Evolutionary conservation across 2,329 filamentous ascomycete species (phyloP).

Genomic region (Aspergillus ruber): DNA sequence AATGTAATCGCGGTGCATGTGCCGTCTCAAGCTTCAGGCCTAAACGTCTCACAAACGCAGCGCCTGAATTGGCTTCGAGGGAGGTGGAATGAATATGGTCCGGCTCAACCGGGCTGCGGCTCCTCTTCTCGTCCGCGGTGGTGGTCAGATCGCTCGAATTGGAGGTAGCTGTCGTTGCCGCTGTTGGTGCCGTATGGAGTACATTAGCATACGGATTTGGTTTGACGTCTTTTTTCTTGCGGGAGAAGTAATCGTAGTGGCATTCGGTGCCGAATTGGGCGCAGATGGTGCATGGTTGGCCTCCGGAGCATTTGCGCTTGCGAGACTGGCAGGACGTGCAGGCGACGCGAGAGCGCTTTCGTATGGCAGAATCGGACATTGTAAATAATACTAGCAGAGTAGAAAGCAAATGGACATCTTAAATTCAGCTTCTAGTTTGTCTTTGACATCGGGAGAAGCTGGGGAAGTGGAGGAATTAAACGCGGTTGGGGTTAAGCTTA

Average conservation of each 20-base stretch:
- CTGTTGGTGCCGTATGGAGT: not conserved
- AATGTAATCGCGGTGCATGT: conserved; percentile 47
- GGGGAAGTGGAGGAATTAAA: not conserved
- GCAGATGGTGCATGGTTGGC: conserved; percentile 49
- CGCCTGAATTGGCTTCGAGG: conserved; percentile 52
- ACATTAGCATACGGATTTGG: conserved; percentile 14
- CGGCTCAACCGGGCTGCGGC: conserved; percentile 8
- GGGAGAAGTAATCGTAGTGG: conserved; percentile 36
- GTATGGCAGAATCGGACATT: conserved; percentile 23
- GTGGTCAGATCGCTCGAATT: not conserved
- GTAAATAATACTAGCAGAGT: not conserved
- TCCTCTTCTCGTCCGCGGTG: not conserved
- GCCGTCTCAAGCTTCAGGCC: conserved; percentile 49
- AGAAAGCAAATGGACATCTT: not conserved
- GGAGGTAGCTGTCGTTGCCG: not conserved
- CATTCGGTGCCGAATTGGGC: conserved; percentile 50
- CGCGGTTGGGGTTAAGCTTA: not conserved
- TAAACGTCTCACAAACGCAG: conserved; percentile 50
- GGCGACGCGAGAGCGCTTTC: conserved; percentile 40
- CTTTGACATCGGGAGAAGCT: not conserved
- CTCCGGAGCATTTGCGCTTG: conserved; percentile 53
- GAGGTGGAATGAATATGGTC: conserved; percentile 28
- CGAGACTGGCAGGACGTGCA: conserved; percentile 50
- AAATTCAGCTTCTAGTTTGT: not conserved
- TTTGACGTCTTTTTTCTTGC: conserved; percentile 25